These are phyloP conservation scores for Salinomyces thailandicus DNA, from an alignment of 2,329 filamentous ascomycete species.

Conservation along the genomic window DNA sequence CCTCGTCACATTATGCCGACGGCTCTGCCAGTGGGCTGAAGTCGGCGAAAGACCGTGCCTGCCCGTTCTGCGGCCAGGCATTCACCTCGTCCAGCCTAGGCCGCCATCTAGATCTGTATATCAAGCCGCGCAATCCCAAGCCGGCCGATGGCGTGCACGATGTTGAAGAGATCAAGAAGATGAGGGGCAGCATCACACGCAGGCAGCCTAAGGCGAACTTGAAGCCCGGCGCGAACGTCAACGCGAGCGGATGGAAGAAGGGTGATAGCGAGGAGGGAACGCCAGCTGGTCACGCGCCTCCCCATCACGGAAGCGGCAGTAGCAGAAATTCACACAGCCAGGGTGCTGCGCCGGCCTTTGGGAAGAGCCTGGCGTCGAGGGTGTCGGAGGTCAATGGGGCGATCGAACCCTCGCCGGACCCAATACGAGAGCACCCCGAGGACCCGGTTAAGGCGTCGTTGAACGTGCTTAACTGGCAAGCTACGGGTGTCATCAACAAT, in stretches of 20 bases:
- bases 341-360: neutral
- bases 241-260: constrained; percentile 5
- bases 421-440: constrained; percentile 13
- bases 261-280: constrained; percentile 2
- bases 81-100: constrained; percentile 93
- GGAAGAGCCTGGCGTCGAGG: constrained; percentile 22
- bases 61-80: constrained; percentile 75
- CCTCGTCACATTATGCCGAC: constrained; percentile 10
- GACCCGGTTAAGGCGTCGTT: constrained; percentile 39
- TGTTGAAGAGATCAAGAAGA: constrained; percentile 75
- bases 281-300: neutral
- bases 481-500: constrained; percentile 68
- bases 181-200: constrained; percentile 76
- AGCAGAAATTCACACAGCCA: neutral
- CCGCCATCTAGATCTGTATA: constrained; percentile 86
- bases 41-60: constrained; percentile 72
- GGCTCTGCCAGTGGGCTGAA: constrained; percentile 12
- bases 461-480: constrained; percentile 61
- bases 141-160: constrained; percentile 77
- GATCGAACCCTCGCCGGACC: constrained; percentile 8
- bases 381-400: constrained; percentile 27
- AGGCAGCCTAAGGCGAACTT: constrained; percentile 56
- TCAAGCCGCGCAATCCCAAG: constrained; percentile 87
- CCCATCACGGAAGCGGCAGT: neutral
- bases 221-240: constrained; percentile 11